Conservation (phyloP, 2,329 filamentous ascomycete genomes). For the Xylaria sp. region DNA sequence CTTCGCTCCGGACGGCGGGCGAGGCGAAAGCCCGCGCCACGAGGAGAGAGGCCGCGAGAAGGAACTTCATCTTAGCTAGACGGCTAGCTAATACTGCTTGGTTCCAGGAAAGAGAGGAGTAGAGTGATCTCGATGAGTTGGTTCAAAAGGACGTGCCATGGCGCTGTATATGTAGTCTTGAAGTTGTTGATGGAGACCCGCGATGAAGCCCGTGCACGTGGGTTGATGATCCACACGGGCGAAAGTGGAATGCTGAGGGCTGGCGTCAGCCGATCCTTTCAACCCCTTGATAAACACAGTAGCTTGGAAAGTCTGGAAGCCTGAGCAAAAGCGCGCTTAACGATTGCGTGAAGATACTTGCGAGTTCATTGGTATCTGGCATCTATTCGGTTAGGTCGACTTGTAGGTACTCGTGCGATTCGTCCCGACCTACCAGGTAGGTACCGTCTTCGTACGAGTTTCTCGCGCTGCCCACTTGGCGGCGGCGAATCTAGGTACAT, state of each 20-base stretch:
- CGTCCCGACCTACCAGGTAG: too few relatives aligned
- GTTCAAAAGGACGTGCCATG: background rate
- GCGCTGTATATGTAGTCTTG: background rate
- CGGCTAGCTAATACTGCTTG: background rate
- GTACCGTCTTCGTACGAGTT: too few relatives aligned
- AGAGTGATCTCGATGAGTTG: background rate
- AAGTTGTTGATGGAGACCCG: background rate
- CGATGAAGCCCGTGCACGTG: background rate
- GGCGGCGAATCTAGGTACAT: too few relatives aligned
- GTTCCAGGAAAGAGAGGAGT: background rate
- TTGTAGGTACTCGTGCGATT: too few relatives aligned
- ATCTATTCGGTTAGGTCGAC: too few relatives aligned
- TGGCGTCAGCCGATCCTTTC: background rate
- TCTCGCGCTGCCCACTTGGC: too few relatives aligned
- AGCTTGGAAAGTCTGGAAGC: background rate
- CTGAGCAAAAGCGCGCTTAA: background rate
- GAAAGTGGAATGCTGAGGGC: background rate
- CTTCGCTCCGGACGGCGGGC: slow-evolving; percentile 12
- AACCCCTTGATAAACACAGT: background rate
- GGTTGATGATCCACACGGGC: background rate
- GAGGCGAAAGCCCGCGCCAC: slow-evolving; percentile 14
- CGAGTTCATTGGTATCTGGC: too few relatives aligned
- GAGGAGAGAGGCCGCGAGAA: slow-evolving; percentile 8
- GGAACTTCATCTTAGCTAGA: slow-evolving; percentile 12
- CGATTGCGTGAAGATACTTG: background rate